Percentiles rank a stretch among this genome's conserved stretches.
Evolutionary conservation across 805 yeast species (phyloP).

Genomic region (Cyberlindnera veronae): DNA sequence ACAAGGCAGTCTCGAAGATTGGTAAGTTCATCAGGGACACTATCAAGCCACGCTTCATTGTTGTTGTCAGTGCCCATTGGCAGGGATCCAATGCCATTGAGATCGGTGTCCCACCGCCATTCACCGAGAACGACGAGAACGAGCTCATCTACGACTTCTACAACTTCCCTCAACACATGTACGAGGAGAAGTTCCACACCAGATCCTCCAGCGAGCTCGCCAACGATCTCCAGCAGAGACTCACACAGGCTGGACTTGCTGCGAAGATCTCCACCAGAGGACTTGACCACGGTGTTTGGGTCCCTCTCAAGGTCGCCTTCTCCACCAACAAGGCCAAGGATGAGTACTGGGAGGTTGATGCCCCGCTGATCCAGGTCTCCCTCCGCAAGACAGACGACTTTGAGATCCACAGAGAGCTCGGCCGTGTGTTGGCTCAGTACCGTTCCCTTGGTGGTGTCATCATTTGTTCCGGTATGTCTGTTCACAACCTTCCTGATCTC

Average conservation of each 20-base stretch:
- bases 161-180: constrained; percentile 67
- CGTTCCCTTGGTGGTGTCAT: constrained; percentile 51
- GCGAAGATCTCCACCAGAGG: constrained; percentile 54
- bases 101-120: constrained; percentile 48
- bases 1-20: constrained; percentile 41
- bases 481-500: constrained; percentile 65
- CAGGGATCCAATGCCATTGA: constrained; percentile 50
- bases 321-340: constrained; percentile 31
- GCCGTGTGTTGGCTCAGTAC: constrained; percentile 48
- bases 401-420: constrained; percentile 51
- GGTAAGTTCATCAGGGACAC: constrained; percentile 48
- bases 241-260: constrained; percentile 41
- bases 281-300: constrained; percentile 83
- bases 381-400: constrained; percentile 33
- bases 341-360: constrained; percentile 28
- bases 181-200: constrained; percentile 58
- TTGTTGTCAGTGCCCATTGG: constrained; percentile 80
- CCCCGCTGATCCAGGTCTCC: constrained; percentile 43
- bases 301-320: constrained; percentile 71
- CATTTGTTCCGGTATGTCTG: constrained; percentile 74
- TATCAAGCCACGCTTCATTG: constrained; percentile 60
- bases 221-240: constrained; percentile 37
- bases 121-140: too few species aligned
- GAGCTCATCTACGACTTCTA: constrained; percentile 69
- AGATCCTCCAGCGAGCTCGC: constrained; percentile 42